Evolutionary conservation across 2,329 filamentous ascomycete species (phyloP), one percentile per base, ranked within the genome.

Genomic region (Diaporthe sp.): DNA sequence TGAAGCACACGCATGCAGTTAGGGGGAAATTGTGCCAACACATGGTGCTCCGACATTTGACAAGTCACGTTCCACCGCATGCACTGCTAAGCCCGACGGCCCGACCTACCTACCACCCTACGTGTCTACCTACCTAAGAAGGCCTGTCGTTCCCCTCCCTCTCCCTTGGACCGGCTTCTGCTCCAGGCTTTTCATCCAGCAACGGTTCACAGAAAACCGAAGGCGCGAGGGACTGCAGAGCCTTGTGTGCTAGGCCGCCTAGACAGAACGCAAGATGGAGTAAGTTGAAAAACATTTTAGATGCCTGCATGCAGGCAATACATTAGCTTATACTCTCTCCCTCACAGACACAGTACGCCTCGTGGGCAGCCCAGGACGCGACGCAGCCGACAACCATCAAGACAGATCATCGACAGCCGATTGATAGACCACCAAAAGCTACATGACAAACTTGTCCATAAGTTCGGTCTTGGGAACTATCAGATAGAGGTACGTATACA

Each of bases 381-480:
- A 67, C 57, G 35, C n/a, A 52, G 7, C 13, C 35, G 40, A 25
- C 58, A 72, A 45, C 50, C 57, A 38, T 55, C 71, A n/a, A 45
- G 45, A 33, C 71, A 72, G 50, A 67, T 72, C 58, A 72, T 72
- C 71, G 71, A 72, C 60, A 67, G 38, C 71, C 71, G 47, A 47
- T 28, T 67, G 40, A 67, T 72, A 52, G 71, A 72, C 25, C 58
- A 45, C 47, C 64, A 72, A 30, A 72, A 45, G 25, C 71, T 72
- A 15, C 60, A 64, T 17, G 47, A 72, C 38, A 72, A 72, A 55
- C 38, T 72, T 12, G 33, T 54, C 8, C 28, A 57, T 25, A 67
- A 60, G 28, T 35, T 72, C 19, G 71, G 71, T n/a, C 50, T 67
- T 25, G 71, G 71, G 8, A 72, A 54, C 50, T 72, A 67, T 38